These are phyloP conservation scores for Avicennia marina DNA, from an alignment of 257 asterid species.

Conservation along the genomic window DNA sequence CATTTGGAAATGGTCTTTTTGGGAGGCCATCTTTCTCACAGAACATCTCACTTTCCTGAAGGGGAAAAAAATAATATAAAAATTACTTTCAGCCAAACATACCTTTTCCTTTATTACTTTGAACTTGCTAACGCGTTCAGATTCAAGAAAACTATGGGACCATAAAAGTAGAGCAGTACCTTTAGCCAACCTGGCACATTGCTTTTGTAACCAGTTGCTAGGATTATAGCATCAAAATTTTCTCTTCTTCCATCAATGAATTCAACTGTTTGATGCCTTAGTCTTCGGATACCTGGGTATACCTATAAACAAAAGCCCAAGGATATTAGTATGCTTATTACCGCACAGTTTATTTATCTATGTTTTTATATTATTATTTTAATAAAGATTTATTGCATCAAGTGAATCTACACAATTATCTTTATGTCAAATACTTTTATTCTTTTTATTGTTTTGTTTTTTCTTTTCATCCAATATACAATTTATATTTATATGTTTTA, in stretches of 20 bases:
- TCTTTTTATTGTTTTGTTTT: too few species aligned
- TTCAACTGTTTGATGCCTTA: slow-evolving; percentile 39
- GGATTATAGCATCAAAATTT: slow-evolving; percentile 50
- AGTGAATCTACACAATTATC: too few species aligned
- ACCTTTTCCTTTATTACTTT: slow-evolving; percentile 1
- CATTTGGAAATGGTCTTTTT: slow-evolving; percentile 82
- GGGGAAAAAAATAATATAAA: not conserved
- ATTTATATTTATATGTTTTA: too few species aligned
- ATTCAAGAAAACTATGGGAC: too few species aligned
- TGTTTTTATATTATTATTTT: too few species aligned
- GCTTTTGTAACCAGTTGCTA: slow-evolving; percentile 77
- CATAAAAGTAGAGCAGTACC: slow-evolving; percentile 22
- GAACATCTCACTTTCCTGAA: slow-evolving; percentile 75
- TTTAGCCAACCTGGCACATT: slow-evolving; percentile 69
- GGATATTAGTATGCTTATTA: too few species aligned
- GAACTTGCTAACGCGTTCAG: too few species aligned
- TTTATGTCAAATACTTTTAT: too few species aligned
- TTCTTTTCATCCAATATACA: too few species aligned
- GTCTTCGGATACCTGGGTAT: slow-evolving; percentile 45
- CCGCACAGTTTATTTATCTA: too few species aligned
- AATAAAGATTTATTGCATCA: too few species aligned
- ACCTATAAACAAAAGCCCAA: slow-evolving; percentile 31
- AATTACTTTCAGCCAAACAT: slow-evolving; percentile 19
- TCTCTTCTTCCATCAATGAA: slow-evolving; percentile 51
- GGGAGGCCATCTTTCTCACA: slow-evolving; percentile 88